These are phyloP conservation scores for Saccharomycopsis babjevae DNA, from an alignment of 805 yeast genomes.

Conservation along the genomic window DNA sequence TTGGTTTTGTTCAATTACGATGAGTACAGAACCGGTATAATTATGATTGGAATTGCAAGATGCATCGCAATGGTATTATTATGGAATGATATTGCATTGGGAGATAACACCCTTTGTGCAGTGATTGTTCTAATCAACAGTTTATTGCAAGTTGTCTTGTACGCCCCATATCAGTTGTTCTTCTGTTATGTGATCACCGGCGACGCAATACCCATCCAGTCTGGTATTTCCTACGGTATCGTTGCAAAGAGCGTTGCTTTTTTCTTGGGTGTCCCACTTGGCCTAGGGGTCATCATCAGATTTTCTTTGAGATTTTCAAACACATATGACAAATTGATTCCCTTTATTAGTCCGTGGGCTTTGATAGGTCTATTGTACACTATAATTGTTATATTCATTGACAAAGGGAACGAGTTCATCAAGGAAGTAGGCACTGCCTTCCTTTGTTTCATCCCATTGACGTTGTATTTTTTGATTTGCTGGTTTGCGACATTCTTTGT, in stretches of 20 bases:
- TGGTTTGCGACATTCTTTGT: constrained; percentile 37
- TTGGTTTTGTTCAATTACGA: constrained; percentile 34
- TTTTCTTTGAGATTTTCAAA: constrained; percentile 29
- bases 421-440: constrained; percentile 39
- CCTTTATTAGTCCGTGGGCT: constrained; percentile 39
- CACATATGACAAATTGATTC: constrained; percentile 25
- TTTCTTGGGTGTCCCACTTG: constrained; percentile 46
- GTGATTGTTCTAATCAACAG: constrained; percentile 42
- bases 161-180: constrained; percentile 42
- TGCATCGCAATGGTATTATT: constrained; percentile 55
- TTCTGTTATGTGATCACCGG: constrained; percentile 36
- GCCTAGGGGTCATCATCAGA: constrained; percentile 35
- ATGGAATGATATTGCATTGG: constrained; percentile 47
- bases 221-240: constrained; percentile 24
- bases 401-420: constrained; percentile 38
- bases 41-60: constrained; percentile 49
- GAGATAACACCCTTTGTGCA: constrained; percentile 42
- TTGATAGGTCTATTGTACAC: constrained; percentile 43
- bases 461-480: constrained; percentile 35
- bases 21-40: constrained; percentile 45
- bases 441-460: constrained; percentile 40
- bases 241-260: constrained; percentile 42
- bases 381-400: constrained; percentile 40
- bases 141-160: constrained; percentile 39
- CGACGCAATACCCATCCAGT: constrained; percentile 1